phyloP scores from a whole-genome alignment of 352 stramenopile species.

The Pythium rhizo-oryzae region DNA sequence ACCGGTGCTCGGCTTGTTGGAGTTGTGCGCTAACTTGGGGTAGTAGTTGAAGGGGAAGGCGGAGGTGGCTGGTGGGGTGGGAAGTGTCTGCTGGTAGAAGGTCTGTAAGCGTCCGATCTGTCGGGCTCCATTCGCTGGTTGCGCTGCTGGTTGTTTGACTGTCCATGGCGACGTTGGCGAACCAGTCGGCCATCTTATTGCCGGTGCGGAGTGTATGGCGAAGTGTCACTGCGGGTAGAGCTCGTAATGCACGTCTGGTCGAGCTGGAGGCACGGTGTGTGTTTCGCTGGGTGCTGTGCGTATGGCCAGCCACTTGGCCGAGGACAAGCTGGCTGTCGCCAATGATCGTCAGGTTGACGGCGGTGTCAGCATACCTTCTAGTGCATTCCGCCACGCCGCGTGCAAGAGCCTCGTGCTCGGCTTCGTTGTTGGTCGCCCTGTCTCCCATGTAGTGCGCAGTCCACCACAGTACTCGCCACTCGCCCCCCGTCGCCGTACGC shows the following conservation, averaged over 20 bases:
- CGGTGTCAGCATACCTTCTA: background rate
- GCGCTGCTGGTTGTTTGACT: background rate
- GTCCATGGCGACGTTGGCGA: slow-evolving; percentile 5
- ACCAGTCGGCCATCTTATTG: background rate
- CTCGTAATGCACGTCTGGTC: background rate
- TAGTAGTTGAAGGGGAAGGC: no score
- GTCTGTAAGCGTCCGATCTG: no score
- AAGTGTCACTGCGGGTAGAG: background rate
- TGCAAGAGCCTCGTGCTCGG: slow-evolving; percentile 1
- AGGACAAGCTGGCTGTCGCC: slow-evolving; percentile 13
- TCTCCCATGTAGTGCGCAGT: background rate
- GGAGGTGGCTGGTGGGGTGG: no score
- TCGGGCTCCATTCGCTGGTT: background rate
- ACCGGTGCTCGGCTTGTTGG: no score
- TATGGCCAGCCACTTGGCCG: background rate
- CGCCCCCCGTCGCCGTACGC: no score
- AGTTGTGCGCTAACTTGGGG: no score
- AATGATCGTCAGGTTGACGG: background rate
- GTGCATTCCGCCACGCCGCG: background rate
- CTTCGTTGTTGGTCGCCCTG: slow-evolving; percentile 8
- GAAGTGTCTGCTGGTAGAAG: no score
- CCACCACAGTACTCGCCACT: slow-evolving; percentile 11
- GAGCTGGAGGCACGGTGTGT: background rate
- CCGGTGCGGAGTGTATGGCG: background rate
- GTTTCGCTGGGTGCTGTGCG: background rate